Evolutionary conservation across 164 flowering plant genomes (phyloP).

Genomic region (Nelumbo lutea): DNA sequence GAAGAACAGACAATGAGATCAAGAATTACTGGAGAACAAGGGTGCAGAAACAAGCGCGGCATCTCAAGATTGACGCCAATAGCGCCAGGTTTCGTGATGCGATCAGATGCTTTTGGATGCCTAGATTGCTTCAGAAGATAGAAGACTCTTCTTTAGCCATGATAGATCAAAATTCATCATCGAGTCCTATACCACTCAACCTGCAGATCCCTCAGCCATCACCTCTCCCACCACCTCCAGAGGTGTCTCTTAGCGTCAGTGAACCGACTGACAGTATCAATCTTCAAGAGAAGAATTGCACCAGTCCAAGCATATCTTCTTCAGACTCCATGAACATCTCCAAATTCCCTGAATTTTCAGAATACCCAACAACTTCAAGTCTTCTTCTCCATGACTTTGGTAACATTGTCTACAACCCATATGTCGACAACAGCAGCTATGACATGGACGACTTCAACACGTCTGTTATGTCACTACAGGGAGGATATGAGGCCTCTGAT

Average conservation of each 20-base stretch:
- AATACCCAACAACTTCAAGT: slow-evolving; percentile 20
- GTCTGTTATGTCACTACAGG: slow-evolving; percentile 21
- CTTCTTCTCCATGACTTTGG: background rate
- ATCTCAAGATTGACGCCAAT: slow-evolving; percentile 55
- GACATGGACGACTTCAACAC: slow-evolving; percentile 27
- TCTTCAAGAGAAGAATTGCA: slow-evolving; percentile 12
- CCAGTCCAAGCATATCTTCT: slow-evolving; percentile 21
- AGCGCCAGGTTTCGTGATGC: slow-evolving; percentile 47
- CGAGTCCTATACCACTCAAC: slow-evolving; percentile 11
- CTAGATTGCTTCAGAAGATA: slow-evolving; percentile 58
- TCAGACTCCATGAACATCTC: slow-evolving; percentile 23
- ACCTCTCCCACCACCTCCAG: slow-evolving; percentile 6
- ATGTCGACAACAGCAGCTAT: slow-evolving; percentile 20
- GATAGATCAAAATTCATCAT: slow-evolving; percentile 9
- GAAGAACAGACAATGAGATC: slow-evolving; percentile 88
- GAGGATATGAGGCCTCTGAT: slow-evolving; percentile 2
- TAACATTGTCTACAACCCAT: slow-evolving; percentile 10
- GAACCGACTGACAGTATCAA: background rate
- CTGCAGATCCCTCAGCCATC: slow-evolving; percentile 4
- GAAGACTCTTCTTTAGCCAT: slow-evolving; percentile 24
- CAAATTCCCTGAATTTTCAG: slow-evolving; percentile 27
- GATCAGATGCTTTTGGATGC: slow-evolving; percentile 53
- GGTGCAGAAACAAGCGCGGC: slow-evolving; percentile 70
- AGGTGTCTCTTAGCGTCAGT: background rate
- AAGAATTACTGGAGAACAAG: slow-evolving; percentile 92